Evolutionary conservation across 2,329 filamentous ascomycete species (phyloP).

Genomic region (Arthrobotrys musiformis): DNA sequence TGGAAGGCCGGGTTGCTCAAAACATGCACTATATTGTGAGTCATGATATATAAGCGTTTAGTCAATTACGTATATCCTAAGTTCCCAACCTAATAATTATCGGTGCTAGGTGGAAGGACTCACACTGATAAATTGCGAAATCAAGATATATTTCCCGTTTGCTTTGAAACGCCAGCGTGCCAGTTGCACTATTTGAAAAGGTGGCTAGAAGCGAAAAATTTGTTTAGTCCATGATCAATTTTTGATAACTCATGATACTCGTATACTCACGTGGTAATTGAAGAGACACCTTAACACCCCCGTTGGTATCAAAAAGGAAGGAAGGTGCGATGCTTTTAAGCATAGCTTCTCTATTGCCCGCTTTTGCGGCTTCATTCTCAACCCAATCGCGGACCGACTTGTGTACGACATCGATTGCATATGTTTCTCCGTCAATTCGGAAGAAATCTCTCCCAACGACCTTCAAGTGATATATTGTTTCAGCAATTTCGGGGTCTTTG

Average conservation of each 20-base stretch:
- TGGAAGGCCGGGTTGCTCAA: neutral
- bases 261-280: slow-evolving; percentile 3
- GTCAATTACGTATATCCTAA: no score
- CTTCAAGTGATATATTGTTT: slow-evolving; percentile 32
- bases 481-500: slow-evolving; percentile 16
- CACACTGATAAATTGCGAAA: slow-evolving; percentile 23
- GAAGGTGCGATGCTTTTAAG: neutral
- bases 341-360: neutral
- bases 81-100: neutral
- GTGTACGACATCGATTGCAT: slow-evolving; percentile 25
- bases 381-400: slow-evolving; percentile 42
- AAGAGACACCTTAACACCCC: neutral
- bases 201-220: neutral
- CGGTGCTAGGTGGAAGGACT: neutral
- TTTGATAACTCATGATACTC: neutral
- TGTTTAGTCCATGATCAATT: neutral
- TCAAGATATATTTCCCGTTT: slow-evolving; percentile 19
- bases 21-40: neutral
- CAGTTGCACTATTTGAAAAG: neutral
- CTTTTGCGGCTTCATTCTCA: slow-evolving; percentile 9
- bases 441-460: slow-evolving; percentile 32
- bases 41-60: no score
- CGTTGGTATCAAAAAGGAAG: neutral
- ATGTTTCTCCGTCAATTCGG: slow-evolving; percentile 3
- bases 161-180: neutral